Evolutionary conservation across 495 filamentous ascomycete genomes (phyloP).

Genomic region (Daldinia decipiens): DNA sequence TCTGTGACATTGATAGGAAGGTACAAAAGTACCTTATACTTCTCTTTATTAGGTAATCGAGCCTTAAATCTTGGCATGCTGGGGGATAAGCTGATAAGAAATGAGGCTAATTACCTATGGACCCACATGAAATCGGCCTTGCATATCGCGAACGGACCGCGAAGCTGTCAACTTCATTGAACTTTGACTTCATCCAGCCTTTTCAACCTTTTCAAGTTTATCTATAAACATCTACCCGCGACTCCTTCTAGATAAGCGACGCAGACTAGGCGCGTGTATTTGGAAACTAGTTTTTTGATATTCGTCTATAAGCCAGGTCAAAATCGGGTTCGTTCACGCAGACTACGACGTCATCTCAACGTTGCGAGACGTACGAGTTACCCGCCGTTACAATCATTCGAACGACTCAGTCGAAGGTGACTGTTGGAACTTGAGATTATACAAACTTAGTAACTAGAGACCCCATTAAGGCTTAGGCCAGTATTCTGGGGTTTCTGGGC

Average conservation of each 20-base stretch:
- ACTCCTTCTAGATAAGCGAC: background rate
- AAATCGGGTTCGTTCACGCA: background rate
- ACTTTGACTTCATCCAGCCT: constrained; percentile 1
- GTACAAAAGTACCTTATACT: no score
- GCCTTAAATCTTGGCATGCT: background rate
- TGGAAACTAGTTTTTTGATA: background rate
- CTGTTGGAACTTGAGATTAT: background rate
- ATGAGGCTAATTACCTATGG: constrained; percentile 1
- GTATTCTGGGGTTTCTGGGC: background rate
- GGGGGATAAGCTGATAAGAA: constrained; percentile 12
- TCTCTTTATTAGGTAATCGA: background rate
- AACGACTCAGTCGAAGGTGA: background rate
- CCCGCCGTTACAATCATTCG: background rate
- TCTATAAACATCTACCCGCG: background rate
- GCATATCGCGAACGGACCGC: constrained; percentile 7
- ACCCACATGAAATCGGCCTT: constrained; percentile 1
- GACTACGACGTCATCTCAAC: constrained; percentile 8
- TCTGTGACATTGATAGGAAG: no score
- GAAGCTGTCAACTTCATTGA: constrained; percentile 7
- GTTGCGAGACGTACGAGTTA: background rate
- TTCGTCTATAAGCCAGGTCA: background rate
- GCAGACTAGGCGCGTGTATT: background rate
- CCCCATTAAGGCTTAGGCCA: background rate
- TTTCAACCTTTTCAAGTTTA: background rate
- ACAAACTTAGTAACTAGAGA: background rate